Percentiles rank a stretch among this genome's conserved stretches.
Conservation (phyloP, 768 basidiomycete species). For the Amanita molliuscula region DNA sequence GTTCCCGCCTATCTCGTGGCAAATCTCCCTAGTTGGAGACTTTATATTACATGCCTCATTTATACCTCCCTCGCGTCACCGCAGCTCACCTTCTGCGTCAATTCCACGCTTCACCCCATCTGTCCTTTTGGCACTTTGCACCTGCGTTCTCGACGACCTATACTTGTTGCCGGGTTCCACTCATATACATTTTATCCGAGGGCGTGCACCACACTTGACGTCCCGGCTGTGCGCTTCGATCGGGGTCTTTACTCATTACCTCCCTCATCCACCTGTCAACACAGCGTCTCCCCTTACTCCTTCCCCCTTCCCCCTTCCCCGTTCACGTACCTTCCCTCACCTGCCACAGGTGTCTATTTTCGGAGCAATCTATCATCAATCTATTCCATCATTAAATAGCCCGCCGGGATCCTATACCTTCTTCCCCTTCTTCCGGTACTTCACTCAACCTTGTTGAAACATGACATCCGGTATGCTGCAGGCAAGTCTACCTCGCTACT, state of each 20-base stretch:
- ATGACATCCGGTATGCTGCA: constrained; percentile 38
- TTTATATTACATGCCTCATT: not conserved
- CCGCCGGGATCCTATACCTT: not conserved
- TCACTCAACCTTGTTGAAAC: constrained; percentile 5
- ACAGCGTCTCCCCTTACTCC: not conserved
- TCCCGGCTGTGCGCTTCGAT: constrained; percentile 6
- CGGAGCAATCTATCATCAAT: not conserved
- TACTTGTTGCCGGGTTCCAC: not conserved
- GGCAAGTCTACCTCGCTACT: constrained; percentile 19
- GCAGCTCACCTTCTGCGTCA: not conserved
- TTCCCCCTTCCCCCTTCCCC: not conserved
- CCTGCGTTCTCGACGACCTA: not conserved
- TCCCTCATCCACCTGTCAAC: not conserved
- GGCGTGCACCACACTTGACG: not conserved
- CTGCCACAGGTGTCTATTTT: constrained; percentile 3
- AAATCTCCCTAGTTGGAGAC: not conserved
- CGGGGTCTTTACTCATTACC: not conserved
- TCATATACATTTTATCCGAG: constrained; percentile 3
- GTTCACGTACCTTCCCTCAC: not conserved
- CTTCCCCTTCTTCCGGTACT: not conserved
- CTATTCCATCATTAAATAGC: constrained; percentile 4
- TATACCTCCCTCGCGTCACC: not conserved
- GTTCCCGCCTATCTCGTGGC: constrained; percentile 1
- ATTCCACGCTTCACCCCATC: not conserved
- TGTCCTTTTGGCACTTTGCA: not conserved